These are phyloP conservation scores for Quercus lobata DNA, from an alignment of 331 rosid species.

Conservation along the genomic window DNA sequence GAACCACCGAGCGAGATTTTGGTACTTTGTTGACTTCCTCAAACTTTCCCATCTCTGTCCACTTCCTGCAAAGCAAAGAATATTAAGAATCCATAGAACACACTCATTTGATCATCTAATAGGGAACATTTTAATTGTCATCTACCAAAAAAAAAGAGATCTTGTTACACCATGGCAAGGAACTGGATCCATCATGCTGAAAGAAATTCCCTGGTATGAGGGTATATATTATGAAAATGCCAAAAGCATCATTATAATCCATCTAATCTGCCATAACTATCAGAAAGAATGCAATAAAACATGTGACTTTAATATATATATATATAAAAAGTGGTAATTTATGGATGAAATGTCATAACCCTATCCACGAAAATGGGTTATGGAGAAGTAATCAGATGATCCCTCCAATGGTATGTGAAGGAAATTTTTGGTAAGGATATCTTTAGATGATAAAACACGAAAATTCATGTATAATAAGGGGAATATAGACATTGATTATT, in stretches of 20 bases:
- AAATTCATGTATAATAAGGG: not conserved
- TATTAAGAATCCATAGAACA: not conserved
- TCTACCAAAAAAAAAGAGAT: not conserved
- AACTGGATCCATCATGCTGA: not conserved
- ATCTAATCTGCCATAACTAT: not conserved
- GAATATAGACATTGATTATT: not conserved
- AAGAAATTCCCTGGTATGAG: not conserved
- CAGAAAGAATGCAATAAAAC: not conserved
- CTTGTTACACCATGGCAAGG: not conserved
- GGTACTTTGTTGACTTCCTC: slow-evolving; percentile 83
- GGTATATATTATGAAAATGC: not conserved
- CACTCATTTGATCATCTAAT: not conserved
- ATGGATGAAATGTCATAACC: not conserved
- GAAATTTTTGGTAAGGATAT: not conserved
- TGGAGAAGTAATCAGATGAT: not conserved
- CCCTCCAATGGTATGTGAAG: not conserved
- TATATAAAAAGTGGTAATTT: not conserved
- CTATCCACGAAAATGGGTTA: not conserved
- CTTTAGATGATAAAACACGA: not conserved
- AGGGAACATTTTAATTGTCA: not conserved
- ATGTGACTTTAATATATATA: not conserved
- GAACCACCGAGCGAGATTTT: slow-evolving; percentile 81
- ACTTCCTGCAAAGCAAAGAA: slow-evolving; percentile 45
- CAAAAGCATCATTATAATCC: no score
- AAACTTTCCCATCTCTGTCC: slow-evolving; percentile 95